These are phyloP conservation scores for Hanseniaspora nectarophila DNA, from an alignment of 805 yeast genomes.

Conservation along the genomic window DNA sequence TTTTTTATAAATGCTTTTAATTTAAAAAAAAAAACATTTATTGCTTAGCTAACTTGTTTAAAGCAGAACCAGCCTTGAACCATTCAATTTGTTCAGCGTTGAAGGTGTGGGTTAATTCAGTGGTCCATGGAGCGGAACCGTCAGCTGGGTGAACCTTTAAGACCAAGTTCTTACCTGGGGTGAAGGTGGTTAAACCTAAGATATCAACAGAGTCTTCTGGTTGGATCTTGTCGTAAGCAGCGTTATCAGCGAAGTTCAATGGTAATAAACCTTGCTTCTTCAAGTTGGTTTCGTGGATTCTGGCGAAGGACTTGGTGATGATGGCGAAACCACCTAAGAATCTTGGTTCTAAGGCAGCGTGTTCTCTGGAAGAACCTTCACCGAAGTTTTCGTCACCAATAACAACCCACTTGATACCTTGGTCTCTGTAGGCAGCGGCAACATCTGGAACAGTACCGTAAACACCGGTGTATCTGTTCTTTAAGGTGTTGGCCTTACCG, in stretches of 20 bases:
- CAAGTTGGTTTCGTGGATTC: slow-evolving; percentile 98
- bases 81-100: slow-evolving; percentile 94
- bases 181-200: slow-evolving; percentile 66
- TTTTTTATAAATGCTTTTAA: not conserved
- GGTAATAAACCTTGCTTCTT: slow-evolving; percentile 99
- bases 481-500: slow-evolving; percentile 82
- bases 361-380: slow-evolving; percentile 99
- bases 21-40: not conserved
- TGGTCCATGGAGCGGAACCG: slow-evolving; percentile 68
- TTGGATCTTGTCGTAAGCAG: slow-evolving; percentile 86
- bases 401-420: slow-evolving; percentile 90
- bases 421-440: slow-evolving; percentile 87
- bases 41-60: slow-evolving; percentile 73
- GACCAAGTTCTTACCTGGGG: slow-evolving; percentile 86
- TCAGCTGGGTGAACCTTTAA: slow-evolving; percentile 61
- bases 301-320: slow-evolving; percentile 93
- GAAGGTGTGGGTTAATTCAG: slow-evolving; percentile 91
- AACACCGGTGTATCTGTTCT: slow-evolving; percentile 83
- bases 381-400: slow-evolving; percentile 98
- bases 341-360: slow-evolving; percentile 99
- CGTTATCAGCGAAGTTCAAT: slow-evolving; percentile 79
- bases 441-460: slow-evolving; percentile 94
- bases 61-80: slow-evolving; percentile 98
- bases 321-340: slow-evolving; percentile 97
- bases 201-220: slow-evolving; percentile 84